phyloP scores from a whole-genome alignment of 768 basidiomycete genomes.

The Phaeolepiota aurea region DNA sequence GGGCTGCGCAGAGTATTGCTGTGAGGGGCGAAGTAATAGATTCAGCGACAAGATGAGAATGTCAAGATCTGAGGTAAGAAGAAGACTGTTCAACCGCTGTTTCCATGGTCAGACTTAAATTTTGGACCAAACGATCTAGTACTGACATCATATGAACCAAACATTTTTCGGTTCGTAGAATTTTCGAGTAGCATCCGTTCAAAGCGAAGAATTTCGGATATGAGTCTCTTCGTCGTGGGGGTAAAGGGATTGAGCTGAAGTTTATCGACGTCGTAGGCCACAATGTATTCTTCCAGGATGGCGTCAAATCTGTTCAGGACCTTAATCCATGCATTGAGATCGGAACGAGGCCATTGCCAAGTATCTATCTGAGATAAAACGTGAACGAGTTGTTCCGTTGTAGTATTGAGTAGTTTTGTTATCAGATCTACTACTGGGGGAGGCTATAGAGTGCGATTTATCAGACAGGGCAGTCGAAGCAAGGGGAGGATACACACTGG shows the following conservation, averaged over 20 bases:
- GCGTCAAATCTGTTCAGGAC: slow-evolving; percentile 94
- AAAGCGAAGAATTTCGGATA: slow-evolving; percentile 82
- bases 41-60: slow-evolving; percentile 77
- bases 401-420: slow-evolving; percentile 51
- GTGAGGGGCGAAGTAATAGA: slow-evolving; percentile 84
- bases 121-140: slow-evolving; percentile 6
- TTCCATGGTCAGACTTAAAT: slow-evolving; percentile 6
- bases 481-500: slow-evolving; percentile 45
- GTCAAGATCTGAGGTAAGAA: slow-evolving; percentile 85
- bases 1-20: slow-evolving; percentile 88
- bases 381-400: slow-evolving; percentile 63
- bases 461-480: slow-evolving; percentile 8
- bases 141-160: slow-evolving; percentile 92
- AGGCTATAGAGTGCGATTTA: slow-evolving; percentile 38
- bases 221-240: slow-evolving; percentile 58
- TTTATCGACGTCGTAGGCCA: slow-evolving; percentile 79
- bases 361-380: slow-evolving; percentile 61
- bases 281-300: slow-evolving; percentile 76
- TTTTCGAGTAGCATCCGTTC: slow-evolving; percentile 90
- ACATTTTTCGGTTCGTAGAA: slow-evolving; percentile 96
- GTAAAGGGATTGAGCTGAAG: slow-evolving; percentile 77
- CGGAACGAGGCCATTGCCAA: slow-evolving; percentile 95
- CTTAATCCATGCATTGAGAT: slow-evolving; percentile 94
- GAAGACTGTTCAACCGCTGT: slow-evolving; percentile 83
- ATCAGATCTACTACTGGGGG: slow-evolving; percentile 80